These are phyloP conservation scores for Salvia rosmarinus DNA, from an alignment of 257 asterid species.

Conservation along the genomic window DNA sequence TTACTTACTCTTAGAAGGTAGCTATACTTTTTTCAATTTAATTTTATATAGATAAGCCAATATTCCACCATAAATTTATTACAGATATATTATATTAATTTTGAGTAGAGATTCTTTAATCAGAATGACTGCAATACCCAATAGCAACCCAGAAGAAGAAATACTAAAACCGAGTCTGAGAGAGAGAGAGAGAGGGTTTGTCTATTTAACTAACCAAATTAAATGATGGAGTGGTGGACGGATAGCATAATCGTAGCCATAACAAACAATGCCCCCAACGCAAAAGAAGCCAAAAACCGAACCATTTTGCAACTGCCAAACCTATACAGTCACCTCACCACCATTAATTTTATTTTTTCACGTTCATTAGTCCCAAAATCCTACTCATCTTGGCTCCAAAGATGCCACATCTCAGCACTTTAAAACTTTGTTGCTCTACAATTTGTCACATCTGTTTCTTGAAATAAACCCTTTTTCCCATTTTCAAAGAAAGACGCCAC, in stretches of 20 bases:
- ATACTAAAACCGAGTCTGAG: not conserved
- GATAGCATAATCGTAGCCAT: conserved; percentile 43
- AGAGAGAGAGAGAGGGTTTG: not conserved
- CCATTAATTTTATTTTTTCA: not conserved
- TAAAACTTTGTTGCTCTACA: not conserved
- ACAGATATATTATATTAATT: no score
- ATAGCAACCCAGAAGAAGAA: no score
- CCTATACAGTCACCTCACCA: not conserved
- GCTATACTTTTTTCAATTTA: no score
- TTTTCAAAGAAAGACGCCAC: not conserved
- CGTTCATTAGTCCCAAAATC: not conserved
- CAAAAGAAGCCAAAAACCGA: conserved; percentile 37
- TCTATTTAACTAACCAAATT: not conserved
- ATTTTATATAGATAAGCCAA: no score
- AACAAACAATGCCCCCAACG: conserved; percentile 28
- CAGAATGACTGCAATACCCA: no score
- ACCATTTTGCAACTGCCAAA: conserved; percentile 19
- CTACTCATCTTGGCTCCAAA: conserved; percentile 26
- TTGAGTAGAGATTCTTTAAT: no score
- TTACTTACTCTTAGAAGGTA: no score
- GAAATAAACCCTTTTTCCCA: not conserved
- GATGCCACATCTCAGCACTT: conserved; percentile 29
- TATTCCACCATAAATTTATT: no score
- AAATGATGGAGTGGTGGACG: not conserved
- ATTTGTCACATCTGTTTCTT: not conserved